phyloP scores from a whole-genome alignment of 768 basidiomycete genomes.

The Clitopilus passeckerianus region DNA sequence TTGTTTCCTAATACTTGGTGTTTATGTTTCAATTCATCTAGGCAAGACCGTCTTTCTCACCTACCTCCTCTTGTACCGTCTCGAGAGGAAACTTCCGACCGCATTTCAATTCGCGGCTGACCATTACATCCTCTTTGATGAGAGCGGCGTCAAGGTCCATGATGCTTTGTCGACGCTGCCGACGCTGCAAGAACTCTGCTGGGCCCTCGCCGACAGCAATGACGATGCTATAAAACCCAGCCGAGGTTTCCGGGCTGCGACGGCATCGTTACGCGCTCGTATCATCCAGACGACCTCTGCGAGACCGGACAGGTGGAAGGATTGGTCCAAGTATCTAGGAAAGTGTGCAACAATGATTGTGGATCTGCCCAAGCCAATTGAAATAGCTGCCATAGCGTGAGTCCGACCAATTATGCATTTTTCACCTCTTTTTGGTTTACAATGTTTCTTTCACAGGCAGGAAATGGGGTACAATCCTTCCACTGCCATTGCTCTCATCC shows the following conservation, averaged over 20 bases:
- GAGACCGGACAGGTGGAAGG: neutral
- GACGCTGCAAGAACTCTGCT: neutral
- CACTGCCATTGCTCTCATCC: neutral
- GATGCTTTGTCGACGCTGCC: no score
- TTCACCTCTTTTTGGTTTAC: neutral
- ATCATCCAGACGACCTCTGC: neutral
- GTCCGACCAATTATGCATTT: neutral
- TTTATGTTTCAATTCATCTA: neutral
- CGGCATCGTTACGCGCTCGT: no score
- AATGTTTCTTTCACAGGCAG: neutral
- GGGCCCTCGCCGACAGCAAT: neutral
- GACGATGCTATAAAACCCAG: neutral
- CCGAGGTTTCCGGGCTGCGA: neutral
- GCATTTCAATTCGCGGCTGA: neutral
- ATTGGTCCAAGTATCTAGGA: neutral
- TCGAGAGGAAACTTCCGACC: neutral
- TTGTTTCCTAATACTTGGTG: neutral
- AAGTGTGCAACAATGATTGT: neutral
- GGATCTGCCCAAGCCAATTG: neutral
- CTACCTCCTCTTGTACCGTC: constrained; percentile 1
- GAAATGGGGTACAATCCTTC: neutral
- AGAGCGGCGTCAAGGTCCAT: neutral
- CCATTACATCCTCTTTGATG: neutral
- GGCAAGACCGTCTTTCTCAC: constrained; percentile 1
- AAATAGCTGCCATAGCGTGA: constrained; percentile 1